Percentiles rank a stretch among this genome's conserved stretches.
These are phyloP conservation scores for Solanum virginianum DNA, from an alignment of 257 asterid species.

Conservation along the genomic window DNA sequence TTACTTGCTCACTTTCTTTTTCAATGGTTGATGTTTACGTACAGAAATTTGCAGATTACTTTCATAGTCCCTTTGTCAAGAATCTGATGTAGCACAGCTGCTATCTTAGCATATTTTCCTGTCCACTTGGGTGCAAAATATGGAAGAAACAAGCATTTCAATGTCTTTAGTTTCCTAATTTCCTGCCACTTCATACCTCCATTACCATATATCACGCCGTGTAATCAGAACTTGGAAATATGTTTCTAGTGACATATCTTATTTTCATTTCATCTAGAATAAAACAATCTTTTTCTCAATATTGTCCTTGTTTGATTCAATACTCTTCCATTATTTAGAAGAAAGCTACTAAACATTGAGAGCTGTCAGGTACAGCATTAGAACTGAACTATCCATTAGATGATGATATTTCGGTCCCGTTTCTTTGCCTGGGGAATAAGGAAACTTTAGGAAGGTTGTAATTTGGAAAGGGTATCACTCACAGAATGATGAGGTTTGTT, in stretches of 20 bases:
- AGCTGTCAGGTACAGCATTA: not conserved
- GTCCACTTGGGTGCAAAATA: not conserved
- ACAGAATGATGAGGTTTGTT: not conserved
- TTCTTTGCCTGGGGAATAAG: not conserved
- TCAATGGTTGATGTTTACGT: not conserved
- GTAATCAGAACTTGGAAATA: not conserved
- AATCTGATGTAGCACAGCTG: not conserved
- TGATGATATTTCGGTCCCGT: not conserved
- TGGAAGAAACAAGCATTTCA: not conserved
- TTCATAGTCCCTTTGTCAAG: not conserved
- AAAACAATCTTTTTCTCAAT: not conserved
- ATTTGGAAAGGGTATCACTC: not conserved
- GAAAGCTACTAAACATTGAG: not conserved
- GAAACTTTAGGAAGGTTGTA: not conserved
- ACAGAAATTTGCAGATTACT: not conserved
- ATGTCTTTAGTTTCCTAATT: not conserved
- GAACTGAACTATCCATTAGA: not conserved
- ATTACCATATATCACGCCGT: not conserved
- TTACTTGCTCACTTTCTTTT: not conserved
- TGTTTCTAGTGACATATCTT: not conserved
- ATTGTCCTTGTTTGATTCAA: not conserved
- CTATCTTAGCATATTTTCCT: not conserved
- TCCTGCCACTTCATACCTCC: not conserved
- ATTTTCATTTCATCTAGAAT: not conserved
- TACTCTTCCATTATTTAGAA: not conserved